These are phyloP conservation scores for Neurospora sp. DNA, from an alignment of 495 filamentous ascomycete genomes.

Conservation along the genomic window DNA sequence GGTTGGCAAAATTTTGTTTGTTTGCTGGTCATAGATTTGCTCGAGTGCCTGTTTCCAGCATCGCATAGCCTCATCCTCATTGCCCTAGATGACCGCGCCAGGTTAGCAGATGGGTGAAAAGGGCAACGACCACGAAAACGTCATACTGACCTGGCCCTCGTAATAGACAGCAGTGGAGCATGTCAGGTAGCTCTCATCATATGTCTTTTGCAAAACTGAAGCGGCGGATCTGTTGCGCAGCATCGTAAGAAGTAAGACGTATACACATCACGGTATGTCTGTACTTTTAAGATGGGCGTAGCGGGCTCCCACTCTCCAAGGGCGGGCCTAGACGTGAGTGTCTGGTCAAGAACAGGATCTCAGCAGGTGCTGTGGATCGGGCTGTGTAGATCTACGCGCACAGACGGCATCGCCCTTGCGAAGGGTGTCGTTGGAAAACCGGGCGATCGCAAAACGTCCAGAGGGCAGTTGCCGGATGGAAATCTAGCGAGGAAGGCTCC, in stretches of 20 bases:
- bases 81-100: slow-evolving; percentile 49
- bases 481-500: background rate
- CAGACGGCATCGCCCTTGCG: background rate
- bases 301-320: background rate
- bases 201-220: slow-evolving; percentile 88
- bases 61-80: slow-evolving; percentile 82
- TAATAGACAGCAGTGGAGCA: slow-evolving; percentile 95
- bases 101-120: slow-evolving; percentile 3
- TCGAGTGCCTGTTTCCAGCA: slow-evolving; percentile 89
- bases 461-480: background rate
- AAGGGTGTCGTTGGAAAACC: background rate
- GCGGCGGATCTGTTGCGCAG: slow-evolving; percentile 65
- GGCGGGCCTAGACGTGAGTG: background rate
- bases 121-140: background rate
- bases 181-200: slow-evolving; percentile 88
- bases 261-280: slow-evolving; percentile 5
- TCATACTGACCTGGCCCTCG: slow-evolving; percentile 62
- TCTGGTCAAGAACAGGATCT: background rate
- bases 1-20: slow-evolving; percentile 56
- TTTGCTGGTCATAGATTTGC: slow-evolving; percentile 81
- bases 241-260: slow-evolving; percentile 32
- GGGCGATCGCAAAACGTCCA: background rate
- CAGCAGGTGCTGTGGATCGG: background rate
- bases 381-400: background rate
- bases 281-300: background rate